Percentiles rank a stretch among this genome's conserved stretches.
Evolutionary conservation across 129 eudicot species (phyloP).

Genomic region (Calendula officinalis): DNA sequence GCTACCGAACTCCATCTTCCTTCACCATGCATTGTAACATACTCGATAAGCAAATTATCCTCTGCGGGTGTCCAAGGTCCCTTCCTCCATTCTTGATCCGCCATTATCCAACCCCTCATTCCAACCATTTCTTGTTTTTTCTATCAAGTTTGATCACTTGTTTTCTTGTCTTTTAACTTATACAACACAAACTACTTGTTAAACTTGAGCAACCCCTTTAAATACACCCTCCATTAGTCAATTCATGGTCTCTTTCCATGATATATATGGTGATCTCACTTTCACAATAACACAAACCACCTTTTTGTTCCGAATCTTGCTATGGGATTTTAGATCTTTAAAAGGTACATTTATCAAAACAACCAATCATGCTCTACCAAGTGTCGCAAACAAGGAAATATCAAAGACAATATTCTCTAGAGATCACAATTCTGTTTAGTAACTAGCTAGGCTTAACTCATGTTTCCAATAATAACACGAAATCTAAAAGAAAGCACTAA

Average conservation of each 20-base stretch:
- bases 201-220: conserved; percentile 31
- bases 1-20: conserved; percentile 85
- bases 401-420: conserved; percentile 21
- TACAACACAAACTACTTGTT: conserved; percentile 23
- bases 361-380: conserved; percentile 17
- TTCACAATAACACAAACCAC: conserved; percentile 5
- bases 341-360: conserved; percentile 13
- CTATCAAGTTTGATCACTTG: neutral
- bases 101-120: conserved; percentile 38
- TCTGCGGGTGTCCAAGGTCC: conserved; percentile 92
- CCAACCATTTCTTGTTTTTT: conserved; percentile 20
- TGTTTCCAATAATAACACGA: conserved; percentile 22
- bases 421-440: conserved; percentile 11
- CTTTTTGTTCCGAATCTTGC: conserved; percentile 23
- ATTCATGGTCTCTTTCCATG: conserved; percentile 26
- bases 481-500: conserved; percentile 26
- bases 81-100: conserved; percentile 72
- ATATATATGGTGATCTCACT: conserved; percentile 46
- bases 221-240: conserved; percentile 32
- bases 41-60: conserved; percentile 59
- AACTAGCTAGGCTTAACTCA: conserved; percentile 25
- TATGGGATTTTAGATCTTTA: conserved; percentile 12
- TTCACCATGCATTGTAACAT: conserved; percentile 63
- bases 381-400: conserved; percentile 25
- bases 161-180: conserved; percentile 35